These are phyloP conservation scores for Euphorbia schlechtendalii DNA, from an alignment of 441 rosid genomes.

Conservation along the genomic window DNA sequence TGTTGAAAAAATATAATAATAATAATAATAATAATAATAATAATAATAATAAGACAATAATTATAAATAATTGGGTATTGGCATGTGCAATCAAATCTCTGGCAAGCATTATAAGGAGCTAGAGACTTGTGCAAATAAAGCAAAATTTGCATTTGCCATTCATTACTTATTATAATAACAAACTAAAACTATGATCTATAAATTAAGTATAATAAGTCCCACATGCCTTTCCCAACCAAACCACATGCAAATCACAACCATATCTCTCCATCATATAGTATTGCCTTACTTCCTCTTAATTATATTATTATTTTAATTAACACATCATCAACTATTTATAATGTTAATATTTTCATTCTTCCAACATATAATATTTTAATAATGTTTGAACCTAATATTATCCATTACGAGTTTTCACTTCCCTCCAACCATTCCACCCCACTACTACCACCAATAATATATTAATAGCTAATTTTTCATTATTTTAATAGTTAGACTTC, in stretches of 20 bases:
- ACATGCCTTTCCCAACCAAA: slow-evolving; percentile 26
- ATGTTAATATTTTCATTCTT: too few relatives aligned
- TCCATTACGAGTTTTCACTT: slow-evolving; percentile 19
- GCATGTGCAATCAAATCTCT: background rate
- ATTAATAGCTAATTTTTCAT: background rate
- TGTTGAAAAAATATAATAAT: too few relatives aligned
- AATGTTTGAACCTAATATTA: slow-evolving; percentile 18
- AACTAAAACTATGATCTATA: background rate
- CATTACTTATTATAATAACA: background rate
- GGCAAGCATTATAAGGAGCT: background rate
- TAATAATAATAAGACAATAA: background rate
- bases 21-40: too few relatives aligned
- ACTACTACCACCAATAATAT: slow-evolving; percentile 1
- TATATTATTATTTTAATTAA: background rate
- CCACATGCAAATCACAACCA: slow-evolving; percentile 25
- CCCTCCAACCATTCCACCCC: background rate
- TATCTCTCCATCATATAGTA: slow-evolving; percentile 21
- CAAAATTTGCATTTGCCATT: background rate
- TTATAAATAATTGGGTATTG: background rate
- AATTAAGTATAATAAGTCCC: slow-evolving; percentile 10
- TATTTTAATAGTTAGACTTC: too few relatives aligned
- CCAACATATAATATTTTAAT: background rate
- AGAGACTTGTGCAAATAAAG: background rate
- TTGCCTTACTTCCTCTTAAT: slow-evolving; percentile 6
- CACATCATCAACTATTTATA: slow-evolving; percentile 10